These are phyloP conservation scores for Raddia guianensis DNA, from an alignment of 176 grass and related monocot species.

Conservation along the genomic window DNA sequence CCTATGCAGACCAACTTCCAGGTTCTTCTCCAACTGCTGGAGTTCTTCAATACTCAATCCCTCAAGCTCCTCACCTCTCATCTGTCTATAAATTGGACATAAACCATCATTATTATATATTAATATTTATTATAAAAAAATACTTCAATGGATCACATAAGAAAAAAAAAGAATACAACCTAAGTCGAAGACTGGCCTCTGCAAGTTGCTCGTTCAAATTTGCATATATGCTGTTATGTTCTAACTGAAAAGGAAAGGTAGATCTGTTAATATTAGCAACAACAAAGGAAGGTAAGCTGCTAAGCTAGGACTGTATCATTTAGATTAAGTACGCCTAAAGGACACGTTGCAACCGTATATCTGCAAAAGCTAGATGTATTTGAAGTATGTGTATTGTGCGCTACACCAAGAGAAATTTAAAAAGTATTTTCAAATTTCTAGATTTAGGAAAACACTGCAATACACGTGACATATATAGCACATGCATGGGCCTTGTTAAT, in stretches of 20 bases:
- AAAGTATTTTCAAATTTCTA: background rate
- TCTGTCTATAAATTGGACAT: constrained; percentile 62
- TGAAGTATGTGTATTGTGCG: background rate
- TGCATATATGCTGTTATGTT: constrained; percentile 70
- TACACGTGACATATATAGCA: constrained; percentile 1
- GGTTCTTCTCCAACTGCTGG: constrained; percentile 78
- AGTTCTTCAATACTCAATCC: constrained; percentile 77
- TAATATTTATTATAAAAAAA: constrained; percentile 30
- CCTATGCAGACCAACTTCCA: constrained; percentile 71
- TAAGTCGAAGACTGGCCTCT: constrained; percentile 75
- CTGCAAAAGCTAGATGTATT: background rate
- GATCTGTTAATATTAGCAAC: constrained; percentile 24
- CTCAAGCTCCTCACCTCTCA: constrained; percentile 97
- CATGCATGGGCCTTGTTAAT: background rate
- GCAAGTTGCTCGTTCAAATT: constrained; percentile 81
- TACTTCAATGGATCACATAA: background rate
- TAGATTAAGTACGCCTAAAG: background rate
- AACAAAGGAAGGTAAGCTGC: constrained; percentile 7
- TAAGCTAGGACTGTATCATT: background rate
- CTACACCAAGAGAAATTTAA: background rate
- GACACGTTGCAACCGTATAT: background rate
- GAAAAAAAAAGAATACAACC: constrained; percentile 46
- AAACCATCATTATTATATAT: constrained; percentile 15
- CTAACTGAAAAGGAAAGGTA: constrained; percentile 56
- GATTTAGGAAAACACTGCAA: background rate